phyloP scores from a whole-genome alignment of 2,329 filamentous ascomycete species.

The Endoconidiophora laricicola region DNA sequence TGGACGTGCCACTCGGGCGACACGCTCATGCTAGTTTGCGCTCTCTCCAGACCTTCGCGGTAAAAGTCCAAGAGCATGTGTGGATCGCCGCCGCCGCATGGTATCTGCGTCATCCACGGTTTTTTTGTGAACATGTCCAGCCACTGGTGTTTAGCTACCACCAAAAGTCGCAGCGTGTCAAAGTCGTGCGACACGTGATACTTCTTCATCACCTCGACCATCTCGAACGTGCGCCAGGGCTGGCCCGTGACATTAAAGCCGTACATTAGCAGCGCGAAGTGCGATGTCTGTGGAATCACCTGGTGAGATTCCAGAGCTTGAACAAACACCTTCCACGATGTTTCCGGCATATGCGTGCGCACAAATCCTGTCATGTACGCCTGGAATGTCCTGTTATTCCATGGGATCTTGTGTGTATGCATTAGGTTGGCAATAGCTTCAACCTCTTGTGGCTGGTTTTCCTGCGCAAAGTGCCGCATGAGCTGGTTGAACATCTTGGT shows the following conservation, averaged over 20 bases:
- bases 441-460: slow-evolving; percentile 34
- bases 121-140: slow-evolving; percentile 26
- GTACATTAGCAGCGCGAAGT: slow-evolving; percentile 37
- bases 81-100: slow-evolving; percentile 16
- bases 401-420: slow-evolving; percentile 29
- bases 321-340: slow-evolving; percentile 32
- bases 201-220: slow-evolving; percentile 27
- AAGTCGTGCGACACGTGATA: slow-evolving; percentile 27
- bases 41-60: slow-evolving; percentile 14
- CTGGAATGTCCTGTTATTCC: slow-evolving; percentile 33
- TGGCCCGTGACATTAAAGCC: slow-evolving; percentile 16
- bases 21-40: slow-evolving; percentile 15
- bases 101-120: slow-evolving; percentile 20
- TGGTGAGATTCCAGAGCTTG: slow-evolving; percentile 26
- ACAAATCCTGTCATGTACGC: slow-evolving; percentile 33
- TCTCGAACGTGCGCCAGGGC: slow-evolving; percentile 30
- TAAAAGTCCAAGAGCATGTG: slow-evolving; percentile 20
- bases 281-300: slow-evolving; percentile 30
- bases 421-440: slow-evolving; percentile 33
- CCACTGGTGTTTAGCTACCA: slow-evolving; percentile 10
- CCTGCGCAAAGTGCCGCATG: slow-evolving; percentile 49
- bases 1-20: slow-evolving; percentile 16
- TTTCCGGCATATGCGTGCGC: slow-evolving; percentile 30
- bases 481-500: slow-evolving; percentile 66
- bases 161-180: slow-evolving; percentile 17